These are phyloP conservation scores for Pestalotiopsis sp. DNA, from an alignment of 2,329 filamentous ascomycete genomes.

Conservation along the genomic window DNA sequence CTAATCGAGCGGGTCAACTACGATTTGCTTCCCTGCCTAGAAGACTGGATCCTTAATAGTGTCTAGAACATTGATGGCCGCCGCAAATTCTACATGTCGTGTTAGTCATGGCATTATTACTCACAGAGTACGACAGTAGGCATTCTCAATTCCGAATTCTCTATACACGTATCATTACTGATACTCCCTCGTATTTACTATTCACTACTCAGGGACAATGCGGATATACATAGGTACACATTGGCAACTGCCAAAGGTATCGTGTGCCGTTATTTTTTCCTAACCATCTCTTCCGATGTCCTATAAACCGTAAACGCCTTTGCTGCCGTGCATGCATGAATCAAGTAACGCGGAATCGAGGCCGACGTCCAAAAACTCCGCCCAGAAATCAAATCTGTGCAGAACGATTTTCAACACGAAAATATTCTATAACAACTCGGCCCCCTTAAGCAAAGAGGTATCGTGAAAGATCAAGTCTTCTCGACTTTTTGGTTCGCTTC, in stretches of 20 bases:
- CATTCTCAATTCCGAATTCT: no score
- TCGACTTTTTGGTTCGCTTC: constrained; percentile 22
- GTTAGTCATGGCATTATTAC: no score
- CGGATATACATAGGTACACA: not conserved
- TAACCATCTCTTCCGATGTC: not conserved
- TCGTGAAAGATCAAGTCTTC: constrained; percentile 49
- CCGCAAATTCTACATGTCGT: not conserved
- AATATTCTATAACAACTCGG: not conserved
- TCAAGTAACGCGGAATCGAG: not conserved
- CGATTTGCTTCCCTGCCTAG: not conserved
- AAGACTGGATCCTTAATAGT: not conserved
- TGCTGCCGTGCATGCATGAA: constrained; percentile 1
- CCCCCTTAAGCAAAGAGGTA: constrained; percentile 43
- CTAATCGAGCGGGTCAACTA: not conserved
- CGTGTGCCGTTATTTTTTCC: not conserved
- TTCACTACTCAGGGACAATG: not conserved
- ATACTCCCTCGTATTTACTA: no score
- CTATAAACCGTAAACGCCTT: not conserved
- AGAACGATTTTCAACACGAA: not conserved
- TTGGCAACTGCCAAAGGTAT: not conserved
- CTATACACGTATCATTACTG: no score
- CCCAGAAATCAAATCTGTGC: not conserved
- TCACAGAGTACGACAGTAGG: no score
- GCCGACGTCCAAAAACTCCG: not conserved
- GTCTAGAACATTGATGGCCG: not conserved